These are phyloP conservation scores for Lonicera japonica DNA, from an alignment of 129 eudicot species.

Conservation along the genomic window DNA sequence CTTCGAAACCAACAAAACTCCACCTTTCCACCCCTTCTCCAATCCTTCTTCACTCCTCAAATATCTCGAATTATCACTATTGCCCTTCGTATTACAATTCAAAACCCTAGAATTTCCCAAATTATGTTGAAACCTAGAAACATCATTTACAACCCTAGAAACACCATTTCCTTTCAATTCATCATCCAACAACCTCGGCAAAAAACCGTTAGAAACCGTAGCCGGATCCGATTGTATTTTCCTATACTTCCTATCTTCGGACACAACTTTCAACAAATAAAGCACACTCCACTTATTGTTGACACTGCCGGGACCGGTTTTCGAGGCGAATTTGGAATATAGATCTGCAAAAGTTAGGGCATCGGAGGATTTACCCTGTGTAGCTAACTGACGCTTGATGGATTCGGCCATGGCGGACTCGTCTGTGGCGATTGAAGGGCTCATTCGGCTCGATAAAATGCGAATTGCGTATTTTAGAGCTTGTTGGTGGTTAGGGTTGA, in stretches of 20 bases:
- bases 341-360: slow-evolving; percentile 83
- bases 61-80: slow-evolving; percentile 15
- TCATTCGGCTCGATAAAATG: slow-evolving; percentile 87
- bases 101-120: slow-evolving; percentile 13
- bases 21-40: slow-evolving; percentile 48
- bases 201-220: slow-evolving; percentile 20
- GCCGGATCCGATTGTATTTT: slow-evolving; percentile 11
- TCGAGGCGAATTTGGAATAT: slow-evolving; percentile 60
- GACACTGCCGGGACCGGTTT: slow-evolving; percentile 73
- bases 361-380: slow-evolving; percentile 78
- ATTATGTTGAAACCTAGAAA: slow-evolving; percentile 18
- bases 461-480: slow-evolving; percentile 72
- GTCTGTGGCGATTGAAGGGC: slow-evolving; percentile 73
- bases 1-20: slow-evolving; percentile 59
- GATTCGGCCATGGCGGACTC: slow-evolving; percentile 83
- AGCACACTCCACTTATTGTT: slow-evolving; percentile 90
- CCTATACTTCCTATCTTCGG: slow-evolving; percentile 57
- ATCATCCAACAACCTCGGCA: slow-evolving; percentile 42
- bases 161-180: slow-evolving; percentile 20
- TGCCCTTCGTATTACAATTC: slow-evolving; percentile 7
- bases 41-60: slow-evolving; percentile 15
- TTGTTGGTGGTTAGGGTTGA: slow-evolving; percentile 16
- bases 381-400: slow-evolving; percentile 71
- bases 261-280: slow-evolving; percentile 73
- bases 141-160: slow-evolving; percentile 23